phyloP scores from a whole-genome alignment of 768 basidiomycete species.

The Kondoa subrosea region DNA sequence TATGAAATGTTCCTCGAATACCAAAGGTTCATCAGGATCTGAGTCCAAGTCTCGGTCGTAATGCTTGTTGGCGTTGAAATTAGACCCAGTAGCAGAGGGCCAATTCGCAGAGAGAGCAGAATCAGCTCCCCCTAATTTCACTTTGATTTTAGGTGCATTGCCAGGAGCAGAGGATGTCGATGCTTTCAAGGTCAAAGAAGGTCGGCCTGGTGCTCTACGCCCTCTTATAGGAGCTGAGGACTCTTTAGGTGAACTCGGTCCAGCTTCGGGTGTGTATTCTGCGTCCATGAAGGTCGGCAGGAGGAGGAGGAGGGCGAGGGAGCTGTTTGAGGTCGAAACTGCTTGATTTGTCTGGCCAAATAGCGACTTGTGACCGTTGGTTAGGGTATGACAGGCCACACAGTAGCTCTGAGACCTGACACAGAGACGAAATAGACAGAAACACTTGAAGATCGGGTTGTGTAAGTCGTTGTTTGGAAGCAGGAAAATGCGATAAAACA shows the following conservation, averaged over 20 bases:
- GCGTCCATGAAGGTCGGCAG: neutral
- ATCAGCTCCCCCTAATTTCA: constrained; percentile 10
- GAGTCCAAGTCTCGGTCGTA: constrained; percentile 43
- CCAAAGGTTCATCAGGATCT: constrained; percentile 73
- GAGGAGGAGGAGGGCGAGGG: too few relatives aligned
- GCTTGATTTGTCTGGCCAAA: too few relatives aligned
- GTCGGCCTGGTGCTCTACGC: neutral
- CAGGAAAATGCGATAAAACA: neutral
- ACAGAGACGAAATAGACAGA: too few relatives aligned
- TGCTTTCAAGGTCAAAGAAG: neutral
- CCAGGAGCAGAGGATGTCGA: neutral
- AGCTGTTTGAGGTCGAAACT: too few relatives aligned
- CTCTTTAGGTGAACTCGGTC: constrained; percentile 2
- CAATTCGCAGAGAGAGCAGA: neutral
- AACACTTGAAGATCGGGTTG: too few relatives aligned
- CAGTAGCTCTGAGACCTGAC: too few relatives aligned
- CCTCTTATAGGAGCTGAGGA: neutral
- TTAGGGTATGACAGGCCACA: too few relatives aligned
- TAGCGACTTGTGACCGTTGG: too few relatives aligned
- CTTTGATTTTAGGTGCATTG: constrained; percentile 12
- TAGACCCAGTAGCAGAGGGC: constrained; percentile 3
- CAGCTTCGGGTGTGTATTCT: neutral
- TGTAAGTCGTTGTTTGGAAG: neutral
- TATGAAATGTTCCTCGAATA: constrained; percentile 95
- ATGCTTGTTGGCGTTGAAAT: constrained; percentile 15